These are phyloP conservation scores for Luzula sylvatica DNA, from an alignment of 176 grass and related monocot species.

Conservation along the genomic window DNA sequence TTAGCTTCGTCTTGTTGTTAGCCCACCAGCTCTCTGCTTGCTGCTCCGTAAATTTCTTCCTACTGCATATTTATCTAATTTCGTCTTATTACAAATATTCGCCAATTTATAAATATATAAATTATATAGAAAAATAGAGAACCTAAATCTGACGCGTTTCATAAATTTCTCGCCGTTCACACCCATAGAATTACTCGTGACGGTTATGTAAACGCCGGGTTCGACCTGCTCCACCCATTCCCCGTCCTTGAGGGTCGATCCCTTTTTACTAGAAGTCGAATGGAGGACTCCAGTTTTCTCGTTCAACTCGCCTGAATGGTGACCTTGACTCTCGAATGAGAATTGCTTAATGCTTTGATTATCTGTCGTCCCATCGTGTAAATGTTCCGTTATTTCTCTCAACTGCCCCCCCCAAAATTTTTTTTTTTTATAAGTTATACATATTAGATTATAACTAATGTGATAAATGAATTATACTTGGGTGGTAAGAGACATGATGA, in stretches of 20 bases:
- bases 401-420: constrained; percentile 37
- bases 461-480: constrained; percentile 29
- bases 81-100: not conserved
- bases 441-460: not conserved
- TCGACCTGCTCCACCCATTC: constrained; percentile 67
- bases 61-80: constrained; percentile 25
- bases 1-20: constrained; percentile 33
- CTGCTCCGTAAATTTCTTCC: constrained; percentile 49
- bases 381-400: constrained; percentile 35
- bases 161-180: constrained; percentile 39
- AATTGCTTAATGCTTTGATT: constrained; percentile 27
- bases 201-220: constrained; percentile 51
- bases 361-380: constrained; percentile 20
- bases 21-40: constrained; percentile 60
- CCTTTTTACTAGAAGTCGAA: constrained; percentile 16
- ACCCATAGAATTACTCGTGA: constrained; percentile 16
- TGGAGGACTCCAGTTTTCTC: constrained; percentile 8
- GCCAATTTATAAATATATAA: constrained; percentile 2
- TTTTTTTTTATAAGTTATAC: constrained; percentile 1
- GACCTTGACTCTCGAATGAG: not conserved
- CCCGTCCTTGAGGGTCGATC: constrained; percentile 11
- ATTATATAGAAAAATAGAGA: not conserved
- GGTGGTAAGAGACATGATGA: constrained; percentile 44
- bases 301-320: not conserved
- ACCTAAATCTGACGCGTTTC: constrained; percentile 58